Evolutionary conservation across 805 yeast species (phyloP), one percentile per base, ranked within the genome.

Genomic region (Candida pini): DNA sequence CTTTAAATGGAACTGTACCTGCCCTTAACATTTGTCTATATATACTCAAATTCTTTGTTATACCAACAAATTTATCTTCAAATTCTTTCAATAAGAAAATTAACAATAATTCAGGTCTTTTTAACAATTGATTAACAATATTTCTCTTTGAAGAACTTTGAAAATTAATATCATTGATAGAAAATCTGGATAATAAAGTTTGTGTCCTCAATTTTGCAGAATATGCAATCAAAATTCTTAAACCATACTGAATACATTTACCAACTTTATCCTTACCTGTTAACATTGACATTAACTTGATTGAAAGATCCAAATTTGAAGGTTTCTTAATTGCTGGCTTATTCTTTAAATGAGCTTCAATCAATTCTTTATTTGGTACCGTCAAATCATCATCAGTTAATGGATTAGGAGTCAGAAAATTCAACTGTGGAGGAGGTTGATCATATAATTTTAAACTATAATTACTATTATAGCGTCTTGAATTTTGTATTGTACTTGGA

Each of bases 181-280:
- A 36, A 30, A 37, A 46, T 9, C 28, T 32, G 10, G 44, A 36
- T 30, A 49, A 33, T 12, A 23, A 37, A 9, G 28, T 24, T 2
- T 48, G 54, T 23, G 58, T 48, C 40, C 64, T 54, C 9, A 71
- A 51, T 18, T 62, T 59, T n/a, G 62, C 47, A 14, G 78, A 62
- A 45, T 75, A 72, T 32, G 51, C 45, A 16, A 69, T 59, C 26
- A 79, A 48, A 14, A 81, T 51, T 37, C 82, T 71, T 27, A 82
- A 52, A 0, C 71, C 53, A 50, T 80, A 80, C 48, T 78, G 81
- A 18, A 76, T 62, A 8, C 77, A 62, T 45, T 82, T 82, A 17
- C 84, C 82, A 41, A 80, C 39, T 49, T 80, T 79, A 49, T 82
- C 92, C 52, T 81, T 82, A 32, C 90, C 90, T 2, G 74, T 68